Evolutionary conservation across 2,329 filamentous ascomycete species (phyloP).

Genomic region (Rugonectria rugulosa): DNA sequence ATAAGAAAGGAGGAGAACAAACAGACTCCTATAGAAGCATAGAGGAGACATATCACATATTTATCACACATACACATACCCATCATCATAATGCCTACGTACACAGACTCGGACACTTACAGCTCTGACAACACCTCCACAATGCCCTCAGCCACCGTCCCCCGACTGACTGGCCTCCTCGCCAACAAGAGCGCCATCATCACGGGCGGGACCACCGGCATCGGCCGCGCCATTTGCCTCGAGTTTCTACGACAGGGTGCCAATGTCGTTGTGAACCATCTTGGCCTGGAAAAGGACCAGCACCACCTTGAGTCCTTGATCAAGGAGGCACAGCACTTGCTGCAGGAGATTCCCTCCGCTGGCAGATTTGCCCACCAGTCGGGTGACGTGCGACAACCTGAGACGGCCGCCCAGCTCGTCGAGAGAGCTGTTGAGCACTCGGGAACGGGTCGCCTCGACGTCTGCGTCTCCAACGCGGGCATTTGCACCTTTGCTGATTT

Average conservation of each 20-base stretch:
- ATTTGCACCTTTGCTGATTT: slow-evolving; percentile 91
- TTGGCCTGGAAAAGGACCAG: slow-evolving; percentile 64
- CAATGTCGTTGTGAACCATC: slow-evolving; percentile 81
- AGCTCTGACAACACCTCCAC: background rate
- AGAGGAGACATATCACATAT: background rate
- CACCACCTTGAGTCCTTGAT: slow-evolving; percentile 62
- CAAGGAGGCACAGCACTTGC: slow-evolving; percentile 58
- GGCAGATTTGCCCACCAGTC: slow-evolving; percentile 71
- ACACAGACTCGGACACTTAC: background rate
- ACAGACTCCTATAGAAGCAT: background rate
- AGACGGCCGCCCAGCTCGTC: slow-evolving; percentile 75
- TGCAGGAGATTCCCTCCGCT: slow-evolving; percentile 49
- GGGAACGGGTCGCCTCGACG: slow-evolving; percentile 68
- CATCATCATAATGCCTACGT: background rate
- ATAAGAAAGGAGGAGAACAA: background rate
- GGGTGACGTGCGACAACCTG: slow-evolving; percentile 80
- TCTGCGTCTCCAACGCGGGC: slow-evolving; percentile 90
- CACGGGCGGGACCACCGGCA: slow-evolving; percentile 86
- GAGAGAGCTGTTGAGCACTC: slow-evolving; percentile 65
- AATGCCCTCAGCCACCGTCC: slow-evolving; percentile 1
- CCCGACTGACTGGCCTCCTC: slow-evolving; percentile 60
- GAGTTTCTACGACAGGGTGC: slow-evolving; percentile 81
- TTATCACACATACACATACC: background rate
- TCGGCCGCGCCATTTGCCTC: slow-evolving; percentile 84
- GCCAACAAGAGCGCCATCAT: slow-evolving; percentile 82